Conservation (phyloP, 1,284 basidiomycete species). For the Ustilago crameri region DNA sequence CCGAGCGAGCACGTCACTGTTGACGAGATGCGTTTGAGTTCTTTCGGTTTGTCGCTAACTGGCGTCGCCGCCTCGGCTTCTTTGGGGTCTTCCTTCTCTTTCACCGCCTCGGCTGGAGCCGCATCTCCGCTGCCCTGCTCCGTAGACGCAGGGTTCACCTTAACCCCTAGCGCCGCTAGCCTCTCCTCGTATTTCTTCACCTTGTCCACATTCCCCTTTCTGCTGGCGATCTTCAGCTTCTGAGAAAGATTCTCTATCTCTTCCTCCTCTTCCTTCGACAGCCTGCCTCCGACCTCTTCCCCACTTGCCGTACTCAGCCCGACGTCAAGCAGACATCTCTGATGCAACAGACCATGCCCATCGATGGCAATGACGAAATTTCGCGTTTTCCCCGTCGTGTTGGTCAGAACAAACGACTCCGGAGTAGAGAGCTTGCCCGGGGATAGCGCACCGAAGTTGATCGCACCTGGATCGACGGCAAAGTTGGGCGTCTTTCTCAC, state of each 20-base stretch:
- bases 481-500: conserved; percentile 71
- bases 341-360: conserved; percentile 47
- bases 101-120: conserved; percentile 4
- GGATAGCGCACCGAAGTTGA: conserved; percentile 67
- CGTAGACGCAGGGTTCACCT: conserved; percentile 2
- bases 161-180: conserved; percentile 69
- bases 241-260: conserved; percentile 71
- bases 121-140: background rate
- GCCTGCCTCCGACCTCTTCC: conserved; percentile 67
- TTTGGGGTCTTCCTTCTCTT: conserved; percentile 2
- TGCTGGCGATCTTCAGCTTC: conserved; percentile 71
- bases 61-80: background rate
- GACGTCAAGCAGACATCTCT: conserved; percentile 46
- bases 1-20: conserved; percentile 59
- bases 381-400: conserved; percentile 70
- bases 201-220: conserved; percentile 72
- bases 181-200: conserved; percentile 71
- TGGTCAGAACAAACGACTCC: conserved; percentile 69
- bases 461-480: conserved; percentile 68
- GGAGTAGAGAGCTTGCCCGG: conserved; percentile 58
- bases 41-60: conserved; percentile 19
- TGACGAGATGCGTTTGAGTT: conserved; percentile 52
- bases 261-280: conserved; percentile 71
- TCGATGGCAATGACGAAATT: conserved; percentile 70
- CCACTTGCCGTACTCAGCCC: conserved; percentile 48